phyloP scores from a whole-genome alignment of 139 green algal genomes.

The Tetraselmis striata region DNA sequence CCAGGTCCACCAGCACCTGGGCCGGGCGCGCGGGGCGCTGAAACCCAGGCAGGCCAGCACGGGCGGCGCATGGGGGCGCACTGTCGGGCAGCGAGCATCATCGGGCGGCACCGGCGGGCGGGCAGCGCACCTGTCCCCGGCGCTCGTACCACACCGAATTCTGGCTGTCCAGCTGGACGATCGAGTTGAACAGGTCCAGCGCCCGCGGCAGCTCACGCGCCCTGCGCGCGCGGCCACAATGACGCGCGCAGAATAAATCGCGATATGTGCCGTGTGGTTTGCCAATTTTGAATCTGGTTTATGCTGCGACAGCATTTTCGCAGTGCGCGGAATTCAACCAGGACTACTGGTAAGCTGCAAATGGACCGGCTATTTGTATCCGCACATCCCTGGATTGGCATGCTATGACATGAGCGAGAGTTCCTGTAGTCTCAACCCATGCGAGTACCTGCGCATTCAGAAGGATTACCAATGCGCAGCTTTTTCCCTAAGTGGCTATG shows the following conservation, averaged over 20 bases:
- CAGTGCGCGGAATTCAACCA: not conserved
- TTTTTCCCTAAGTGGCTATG: too few species aligned
- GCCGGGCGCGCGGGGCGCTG: not conserved
- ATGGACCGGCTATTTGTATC: not conserved
- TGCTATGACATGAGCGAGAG: too few species aligned
- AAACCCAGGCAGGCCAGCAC: not conserved
- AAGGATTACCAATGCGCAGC: too few species aligned
- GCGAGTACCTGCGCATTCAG: too few species aligned
- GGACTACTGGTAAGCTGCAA: not conserved
- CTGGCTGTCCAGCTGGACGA: constrained; percentile 25
- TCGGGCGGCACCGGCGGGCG: too few species aligned
- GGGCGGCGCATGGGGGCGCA: not conserved
- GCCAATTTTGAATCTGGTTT: not conserved
- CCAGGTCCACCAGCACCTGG: constrained; percentile 72
- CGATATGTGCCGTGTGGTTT: too few species aligned
- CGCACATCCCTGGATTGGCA: too few species aligned
- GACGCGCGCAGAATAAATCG: too few species aligned
- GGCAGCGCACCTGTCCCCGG: constrained; percentile 40
- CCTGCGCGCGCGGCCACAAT: not conserved
- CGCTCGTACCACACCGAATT: constrained; percentile 55
- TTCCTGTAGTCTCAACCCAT: too few species aligned
- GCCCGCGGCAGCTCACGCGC: constrained; percentile 6
- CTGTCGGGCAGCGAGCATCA: not conserved
- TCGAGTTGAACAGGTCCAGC: constrained; percentile 28
- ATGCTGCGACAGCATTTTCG: not conserved